Evolutionary conservation across 129 eudicot species (phyloP), one percentile per base, ranked within the genome.

Genomic region (Apium graveolens): DNA sequence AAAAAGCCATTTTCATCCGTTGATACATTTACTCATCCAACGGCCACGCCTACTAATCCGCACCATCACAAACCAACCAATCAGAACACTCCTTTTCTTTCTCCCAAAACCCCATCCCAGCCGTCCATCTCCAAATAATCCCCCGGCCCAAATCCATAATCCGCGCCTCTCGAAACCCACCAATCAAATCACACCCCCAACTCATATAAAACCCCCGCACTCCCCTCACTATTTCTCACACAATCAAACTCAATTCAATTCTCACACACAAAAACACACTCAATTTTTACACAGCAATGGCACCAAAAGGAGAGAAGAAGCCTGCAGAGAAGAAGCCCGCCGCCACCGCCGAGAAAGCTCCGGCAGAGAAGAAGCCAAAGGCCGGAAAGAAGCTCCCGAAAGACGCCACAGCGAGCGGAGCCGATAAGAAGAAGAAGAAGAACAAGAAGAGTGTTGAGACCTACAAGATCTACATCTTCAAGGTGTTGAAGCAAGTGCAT

Each of bases 231-330:
- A 13, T 18, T 7, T 9, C 10, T n/a, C 37, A 11, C 20, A 3
- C 24, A 66, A 11, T 63, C 37, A n/a, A 62, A 27, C 2, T 7
- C 34, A n/a, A 12, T 11, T 63, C 38, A 35, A 35, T 10, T n/a
- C n/a, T n/a, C 20, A 68, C 39, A 11, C 39, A 66, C 72, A 2
- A 38, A 66, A 66, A 66, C 72, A 66, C 72, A 34, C 71, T 8
- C 35, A 8, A 65, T 3, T 27, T 8, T 11, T 39, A 11, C 24
- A 29, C 39, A 31, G 5, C 3, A 68, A 74, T 74, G 77, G 77
- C 77, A 24, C 77, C 77, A n/a, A 74, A 74, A 29, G 53, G 57
- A 44, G 77, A 74, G 62, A 74, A 45, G 53, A 74, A 74, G 55
- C 53, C 77, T 1, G 73, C 73, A 3, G 73, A 68, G 73, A 68